Evolutionary conservation across 2,329 filamentous ascomycete genomes (phyloP), one percentile per base, ranked within the genome.

Genomic region (Talaromyces sp.): DNA sequence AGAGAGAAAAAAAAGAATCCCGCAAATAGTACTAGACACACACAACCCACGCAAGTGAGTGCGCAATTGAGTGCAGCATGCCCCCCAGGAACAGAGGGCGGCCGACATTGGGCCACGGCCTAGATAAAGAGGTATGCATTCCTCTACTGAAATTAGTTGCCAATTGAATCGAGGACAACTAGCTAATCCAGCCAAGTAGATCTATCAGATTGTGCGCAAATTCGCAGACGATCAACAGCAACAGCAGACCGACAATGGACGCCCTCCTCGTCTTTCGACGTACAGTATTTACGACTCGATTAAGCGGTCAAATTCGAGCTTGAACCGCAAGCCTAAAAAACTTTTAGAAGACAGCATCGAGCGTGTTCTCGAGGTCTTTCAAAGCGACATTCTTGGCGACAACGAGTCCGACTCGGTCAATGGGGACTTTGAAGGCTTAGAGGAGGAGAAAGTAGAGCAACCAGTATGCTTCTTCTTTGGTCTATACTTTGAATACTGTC

Each of bases 321-420:
- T 97, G 24, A 91, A 90, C 64, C 82, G 94, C 24, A 86, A 89
- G 65, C 91, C 91, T 43, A 96, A 94, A 74, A 88, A 87, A 62
- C 80, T 88, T 0, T 77, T 97, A 1, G 90, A 96, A 72, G 90
- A 94, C 64, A 88, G 89, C 38, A 91, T 97, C 64, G 91, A 96
- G 63, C 82, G 91, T 8, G 91, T 92, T 0, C 77, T 97, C 17
- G 84, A 87, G 8, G 85, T 91, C 19, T 79, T 93, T 5, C 88
- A 87, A 59, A 78, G 81, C 65, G 85, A 90, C 65, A 83, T 87
- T 62, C 73, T 79, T 14, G 82, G 79, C 53, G 82, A 83, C 26
- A 83, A 82, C 56, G 80, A 81, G 56, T 75, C 74, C 53, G 80
- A 81, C 58, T 79, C 77, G 4, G 65, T 82, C 57, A 77, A 80